Base-by-base conservation (phyloP, 2,329 filamentous ascomycete species). In the Aspergillus fijiensis region DNA sequence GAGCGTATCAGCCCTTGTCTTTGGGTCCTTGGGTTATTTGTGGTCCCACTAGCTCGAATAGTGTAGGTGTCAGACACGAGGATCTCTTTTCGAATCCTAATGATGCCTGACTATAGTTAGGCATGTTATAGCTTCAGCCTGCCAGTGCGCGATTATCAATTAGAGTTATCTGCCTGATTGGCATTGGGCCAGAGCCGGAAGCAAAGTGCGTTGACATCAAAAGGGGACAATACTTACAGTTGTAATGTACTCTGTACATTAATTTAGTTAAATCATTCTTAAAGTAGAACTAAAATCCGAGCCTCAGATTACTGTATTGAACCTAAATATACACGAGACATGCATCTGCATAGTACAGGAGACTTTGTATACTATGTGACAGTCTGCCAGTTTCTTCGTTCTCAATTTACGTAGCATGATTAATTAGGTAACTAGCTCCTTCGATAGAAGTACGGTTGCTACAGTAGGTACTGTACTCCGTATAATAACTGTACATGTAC, bases 81-180 rank as follows among this genome's bases (percentile, higher is more conserved):
- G 19, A 7, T 9, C 7, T 45, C 16, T 19, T n/a, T 49, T 42
- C 27, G 33, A 21, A 29, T 29, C 27, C n/a, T 11, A 33, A 35
- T 55, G 42, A 35, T 55, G 42, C 53, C 53, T 55, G 42, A 53
- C 25, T 42, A 42, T 55, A 47, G 42, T n/a, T 21, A 33, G 19
- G 21, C 33, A 55, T 55, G 25, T 21, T 47, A 48, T 48, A 47
- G 12, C 42, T 14, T 19, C 48, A 16, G 42, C 11, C 21, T 21
- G 21, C 29, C 23, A n/a, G 42, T 27, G 47, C 31, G 42, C 42
- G 11, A 50, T 50, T 25, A 42, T 29, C 27, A 12, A 23, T 23
- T 45, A 45, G 14, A 45, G 35, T 33, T 55, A 19, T 49, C 53
- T 21, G 42, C 45, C 53, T 49, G 53, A 55, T 35, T 47, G 53